Conservation (phyloP, 2,329 filamentous ascomycete species). For the Cercospora sesami region DNA sequence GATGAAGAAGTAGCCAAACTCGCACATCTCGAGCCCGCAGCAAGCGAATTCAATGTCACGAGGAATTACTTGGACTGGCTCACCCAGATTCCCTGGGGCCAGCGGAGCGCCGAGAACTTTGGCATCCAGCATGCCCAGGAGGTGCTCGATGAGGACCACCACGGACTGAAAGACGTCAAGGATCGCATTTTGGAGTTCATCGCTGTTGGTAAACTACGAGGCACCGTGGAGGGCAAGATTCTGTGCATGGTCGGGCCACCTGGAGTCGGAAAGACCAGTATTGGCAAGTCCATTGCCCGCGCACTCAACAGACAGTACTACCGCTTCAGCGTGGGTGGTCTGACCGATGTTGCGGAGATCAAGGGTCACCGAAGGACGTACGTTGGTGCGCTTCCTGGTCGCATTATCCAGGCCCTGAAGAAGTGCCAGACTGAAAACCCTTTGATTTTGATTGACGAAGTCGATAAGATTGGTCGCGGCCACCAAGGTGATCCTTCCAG, state of each 20-base stretch:
- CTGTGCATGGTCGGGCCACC: conserved; percentile 96
- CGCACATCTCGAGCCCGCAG: conserved; percentile 88
- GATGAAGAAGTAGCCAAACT: conserved; percentile 98
- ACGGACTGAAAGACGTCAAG: conserved; percentile 96
- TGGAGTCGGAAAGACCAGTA: conserved; percentile 97
- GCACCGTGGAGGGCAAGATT: conserved; percentile 97
- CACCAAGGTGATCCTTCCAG: conserved; percentile 97
- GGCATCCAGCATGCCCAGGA: conserved; percentile 86
- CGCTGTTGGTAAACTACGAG: conserved; percentile 92
- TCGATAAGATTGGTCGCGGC: conserved; percentile 96
- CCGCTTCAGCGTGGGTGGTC: conserved; percentile 92
- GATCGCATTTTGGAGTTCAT: conserved; percentile 98
- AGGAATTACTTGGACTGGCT: conserved; percentile 98
- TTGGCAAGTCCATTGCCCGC: conserved; percentile 94
- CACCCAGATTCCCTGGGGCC: conserved; percentile 96
- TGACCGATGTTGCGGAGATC: conserved; percentile 97
- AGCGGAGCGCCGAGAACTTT: conserved; percentile 94
- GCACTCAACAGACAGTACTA: conserved; percentile 97
- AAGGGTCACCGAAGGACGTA: conserved; percentile 97
- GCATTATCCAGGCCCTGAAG: conserved; percentile 97
- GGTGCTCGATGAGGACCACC: conserved; percentile 93
- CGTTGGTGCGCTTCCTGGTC: conserved; percentile 89
- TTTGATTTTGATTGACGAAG: conserved; percentile 91
- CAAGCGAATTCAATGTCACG: conserved; percentile 98
- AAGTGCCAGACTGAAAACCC: conserved; percentile 99